Base-by-base conservation (phyloP, 2,329 filamentous ascomycete species). In the Bipolaris gigantea region DNA sequence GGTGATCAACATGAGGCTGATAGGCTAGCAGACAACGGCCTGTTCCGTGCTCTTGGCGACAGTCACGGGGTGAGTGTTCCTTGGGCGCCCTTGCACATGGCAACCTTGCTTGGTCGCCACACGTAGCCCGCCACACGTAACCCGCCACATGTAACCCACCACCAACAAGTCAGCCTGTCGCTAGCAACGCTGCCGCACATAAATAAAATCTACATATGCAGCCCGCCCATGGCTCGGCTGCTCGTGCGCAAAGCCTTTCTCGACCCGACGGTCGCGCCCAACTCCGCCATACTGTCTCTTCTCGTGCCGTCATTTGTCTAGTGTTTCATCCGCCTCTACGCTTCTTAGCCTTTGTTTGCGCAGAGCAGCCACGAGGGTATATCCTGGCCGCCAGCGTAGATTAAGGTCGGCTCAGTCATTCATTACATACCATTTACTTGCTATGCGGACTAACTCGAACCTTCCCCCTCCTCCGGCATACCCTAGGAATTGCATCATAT, bases 1-100 rank as follows among this genome's bases (percentile, higher is more conserved):
- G 40, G 33, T 53, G 47, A 54, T 54, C 51, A 41, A 43, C 51
- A 45, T 54, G 47, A 54, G 51, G 51, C 51, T 54, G 40, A 54
- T 6, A 48, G 16, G 47, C 51, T 40, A 44, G 25, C 9, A 43
- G 36, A 50, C 36, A 45, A 33, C 51, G 51, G 51, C 35, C 41
- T 50, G 41, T 21, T 40, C 47, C 51, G 51, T 50, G 51, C 51
- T 16, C 41, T 53, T 54, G 40, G 40, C 40, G 33, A 30, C 25
- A 33, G 21, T 19, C 15, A n/a, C n/a, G n/a, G n/a, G n/a, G n/a
- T n/a, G n/a, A n/a, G n/a, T n/a, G n/a, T 39, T 25, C 35, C 21
- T 54, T 45, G 47, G 47, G 51, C 51, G 15, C 13, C 36, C 42
- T 41, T 50, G 40, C 47, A 54, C 27, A 30, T 30, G 27, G 27